Evolutionary conservation across 352 stramenopile genomes (phyloP), one percentile per base, ranked within the genome.

Genomic region (Phytophthora europaea): DNA sequence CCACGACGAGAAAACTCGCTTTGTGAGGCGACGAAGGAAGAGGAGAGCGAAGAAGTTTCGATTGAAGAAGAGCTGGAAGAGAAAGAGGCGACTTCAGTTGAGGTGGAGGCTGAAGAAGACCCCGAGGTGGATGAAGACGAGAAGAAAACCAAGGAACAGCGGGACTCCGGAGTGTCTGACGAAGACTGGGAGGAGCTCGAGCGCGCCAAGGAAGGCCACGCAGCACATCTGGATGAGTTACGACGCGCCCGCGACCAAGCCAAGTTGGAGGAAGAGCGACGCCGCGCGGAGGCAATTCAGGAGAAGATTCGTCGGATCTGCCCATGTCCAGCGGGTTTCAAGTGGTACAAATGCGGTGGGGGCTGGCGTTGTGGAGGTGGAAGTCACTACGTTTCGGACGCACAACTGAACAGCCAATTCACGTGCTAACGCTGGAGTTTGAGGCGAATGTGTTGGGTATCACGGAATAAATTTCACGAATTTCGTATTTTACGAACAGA

Each of bases 351-450:
- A 31, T 61, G 71, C 6, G 80, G 80, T 4, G 57, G 59, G 10
- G 90, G 90, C 6, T 98, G 90, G 91, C 84, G 92, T 6, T 98
- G 92, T 52, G 76, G 47, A n/a, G 92, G 80, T 28, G 92, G 92
- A 12, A 84, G 73, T 15, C 91, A 97, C 67, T 92, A 80, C 36
- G 88, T 95, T 5, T 92, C 84, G 47, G 80, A 95, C 61, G 84
- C 73, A 1, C 75, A 90, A 61, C 72, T 95, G 0, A 78, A 93
- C 56, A 73, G 70, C 10, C 79, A 82, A 23, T 95, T 91, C 43
- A 92, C 75, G 22, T 26, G 76, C 12, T 64, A 43, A 26, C 22
- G 4, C 36, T 43, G 15, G 36, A 38, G 33, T 13, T 38, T 38
- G 7, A 38, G 33, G 33, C 33, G 8, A 38, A 38, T 1, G 34